Percentiles rank a stretch among this genome's conserved stretches.
These are phyloP conservation scores for Ceratobasidium sp. DNA, from an alignment of 1,284 basidiomycete species.

Conservation along the genomic window DNA sequence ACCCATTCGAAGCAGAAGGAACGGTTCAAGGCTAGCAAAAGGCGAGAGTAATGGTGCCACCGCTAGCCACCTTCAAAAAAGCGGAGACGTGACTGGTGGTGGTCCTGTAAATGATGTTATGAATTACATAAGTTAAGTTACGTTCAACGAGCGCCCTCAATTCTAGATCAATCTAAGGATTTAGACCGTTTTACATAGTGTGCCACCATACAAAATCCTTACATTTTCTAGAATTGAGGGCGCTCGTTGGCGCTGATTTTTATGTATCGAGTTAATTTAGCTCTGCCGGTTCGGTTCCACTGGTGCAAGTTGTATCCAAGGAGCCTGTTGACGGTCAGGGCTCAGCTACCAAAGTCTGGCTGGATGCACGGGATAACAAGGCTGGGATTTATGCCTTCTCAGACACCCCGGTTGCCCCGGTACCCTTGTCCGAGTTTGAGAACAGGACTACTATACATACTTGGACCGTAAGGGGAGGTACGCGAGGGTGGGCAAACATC, in stretches of 20 bases:
- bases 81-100: too few species aligned
- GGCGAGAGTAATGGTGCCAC: slow-evolving; percentile 53
- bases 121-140: too few species aligned
- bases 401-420: slow-evolving; percentile 7
- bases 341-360: slow-evolving; percentile 16
- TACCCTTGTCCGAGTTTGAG: background rate
- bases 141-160: too few species aligned
- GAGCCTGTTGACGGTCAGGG: slow-evolving; percentile 19
- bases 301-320: slow-evolving; percentile 30
- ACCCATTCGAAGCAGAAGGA: slow-evolving; percentile 78
- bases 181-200: too few species aligned
- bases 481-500: slow-evolving; percentile 12
- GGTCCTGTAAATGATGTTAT: too few species aligned
- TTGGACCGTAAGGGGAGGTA: slow-evolving; percentile 28
- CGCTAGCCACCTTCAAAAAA: too few species aligned
- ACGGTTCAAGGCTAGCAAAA: slow-evolving; percentile 72
- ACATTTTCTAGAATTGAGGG: too few species aligned
- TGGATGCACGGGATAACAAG: background rate
- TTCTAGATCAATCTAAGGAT: too few species aligned
- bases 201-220: too few species aligned
- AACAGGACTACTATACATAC: slow-evolving; percentile 21
- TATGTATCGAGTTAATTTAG: background rate
- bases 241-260: too few species aligned
- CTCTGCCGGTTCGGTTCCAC: background rate
- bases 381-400: slow-evolving; percentile 16